A percentile compares a stretch with the other conserved stretches of the same genome.
phyloP scores from a whole-genome alignment of 306 rosid species.

The Medicago ruthenica region DNA sequence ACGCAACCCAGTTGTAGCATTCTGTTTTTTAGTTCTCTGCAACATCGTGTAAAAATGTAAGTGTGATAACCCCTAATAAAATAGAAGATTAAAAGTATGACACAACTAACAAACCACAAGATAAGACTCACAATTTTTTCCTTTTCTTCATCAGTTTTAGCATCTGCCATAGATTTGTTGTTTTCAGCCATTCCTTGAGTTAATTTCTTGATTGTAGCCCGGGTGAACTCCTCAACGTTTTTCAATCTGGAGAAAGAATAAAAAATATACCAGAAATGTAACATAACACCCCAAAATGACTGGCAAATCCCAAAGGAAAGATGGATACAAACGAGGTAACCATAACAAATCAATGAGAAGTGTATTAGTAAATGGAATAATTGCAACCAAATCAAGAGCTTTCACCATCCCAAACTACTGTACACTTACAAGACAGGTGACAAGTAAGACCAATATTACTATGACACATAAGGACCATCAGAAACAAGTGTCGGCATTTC shows the following conservation, averaged over 20 bases:
- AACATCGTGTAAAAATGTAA: constrained; percentile 34
- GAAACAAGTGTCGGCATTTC: no score
- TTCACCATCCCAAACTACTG: constrained; percentile 21
- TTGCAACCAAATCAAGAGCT: constrained; percentile 36
- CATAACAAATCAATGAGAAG: constrained; percentile 18
- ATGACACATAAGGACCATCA: background rate
- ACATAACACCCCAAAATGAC: background rate
- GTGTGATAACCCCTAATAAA: background rate
- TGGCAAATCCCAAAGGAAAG: background rate
- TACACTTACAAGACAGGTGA: background rate
- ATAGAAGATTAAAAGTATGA: constrained; percentile 28
- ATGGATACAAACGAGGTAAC: background rate
- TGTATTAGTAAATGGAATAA: background rate
- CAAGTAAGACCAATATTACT: background rate
- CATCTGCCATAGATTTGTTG: constrained; percentile 91
- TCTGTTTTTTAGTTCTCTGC: constrained; percentile 93
- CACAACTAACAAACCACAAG: constrained; percentile 26
- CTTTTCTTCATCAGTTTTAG: constrained; percentile 94
- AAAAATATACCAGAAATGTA: constrained; percentile 24
- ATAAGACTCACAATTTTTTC: constrained; percentile 72
- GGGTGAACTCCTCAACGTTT: constrained; percentile 83
- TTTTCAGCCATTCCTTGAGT: constrained; percentile 97
- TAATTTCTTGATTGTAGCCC: constrained; percentile 91
- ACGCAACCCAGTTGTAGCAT: constrained; percentile 91
- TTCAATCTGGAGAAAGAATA: constrained; percentile 65